These are phyloP conservation scores for Vaccinium darrowii DNA, from an alignment of 148 eudicot genomes.

Conservation along the genomic window DNA sequence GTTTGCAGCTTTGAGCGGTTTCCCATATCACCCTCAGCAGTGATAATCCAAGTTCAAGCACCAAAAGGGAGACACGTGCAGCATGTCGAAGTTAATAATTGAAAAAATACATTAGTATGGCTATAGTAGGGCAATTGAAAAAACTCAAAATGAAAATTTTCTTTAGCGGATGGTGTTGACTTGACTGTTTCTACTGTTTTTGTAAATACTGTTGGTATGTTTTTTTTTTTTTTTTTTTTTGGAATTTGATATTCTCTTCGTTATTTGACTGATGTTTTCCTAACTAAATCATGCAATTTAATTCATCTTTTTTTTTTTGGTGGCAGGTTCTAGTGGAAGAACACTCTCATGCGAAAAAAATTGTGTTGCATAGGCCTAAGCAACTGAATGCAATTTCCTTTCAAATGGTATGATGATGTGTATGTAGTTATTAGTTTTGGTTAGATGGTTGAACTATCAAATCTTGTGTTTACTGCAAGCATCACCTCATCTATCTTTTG, in stretches of 20 bases:
- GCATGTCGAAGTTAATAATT: no score
- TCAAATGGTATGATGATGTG: conserved; percentile 55
- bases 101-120: no score
- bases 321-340: conserved; percentile 70
- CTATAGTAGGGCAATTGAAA: no score
- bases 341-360: conserved; percentile 33
- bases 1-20: no score
- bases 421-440: background rate
- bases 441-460: background rate
- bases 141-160: background rate
- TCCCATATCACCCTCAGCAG: no score
- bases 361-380: conserved; percentile 74
- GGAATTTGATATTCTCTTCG: background rate
- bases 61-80: no score
- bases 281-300: background rate
- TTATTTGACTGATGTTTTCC: background rate
- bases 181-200: background rate
- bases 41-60: no score
- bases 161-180: background rate
- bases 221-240: background rate
- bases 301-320: conserved; percentile 13
- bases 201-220: background rate
- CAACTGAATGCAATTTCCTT: conserved; percentile 84
- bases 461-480: no score
- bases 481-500: background rate